A percentile compares a stretch with the other conserved stretches of the same genome.
Conservation (phyloP, 176 grass and related monocot genomes). For the Cocos nucifera region DNA sequence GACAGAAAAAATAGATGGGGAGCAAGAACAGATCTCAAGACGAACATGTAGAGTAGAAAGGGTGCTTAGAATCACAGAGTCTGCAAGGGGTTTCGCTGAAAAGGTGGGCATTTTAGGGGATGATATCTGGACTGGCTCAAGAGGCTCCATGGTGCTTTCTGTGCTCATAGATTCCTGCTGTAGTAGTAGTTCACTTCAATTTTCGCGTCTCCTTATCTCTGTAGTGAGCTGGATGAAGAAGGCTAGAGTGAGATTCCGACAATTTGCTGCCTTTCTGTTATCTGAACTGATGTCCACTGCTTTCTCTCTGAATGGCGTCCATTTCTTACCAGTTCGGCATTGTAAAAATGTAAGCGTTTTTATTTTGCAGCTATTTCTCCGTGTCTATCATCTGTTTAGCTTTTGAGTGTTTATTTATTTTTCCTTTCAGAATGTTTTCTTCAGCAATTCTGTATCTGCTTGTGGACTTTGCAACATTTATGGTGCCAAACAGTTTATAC, state of each 20-base stretch:
- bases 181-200: slow-evolving; percentile 19
- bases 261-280: slow-evolving; percentile 36
- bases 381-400: not conserved
- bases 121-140: slow-evolving; percentile 25
- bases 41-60: no score
- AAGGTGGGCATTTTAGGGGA: slow-evolving; percentile 19
- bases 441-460: slow-evolving; percentile 17
- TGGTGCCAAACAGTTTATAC: slow-evolving; percentile 23
- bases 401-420: slow-evolving; percentile 8
- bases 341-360: slow-evolving; percentile 36
- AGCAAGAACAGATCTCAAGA: not conserved
- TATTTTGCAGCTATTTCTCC: not conserved
- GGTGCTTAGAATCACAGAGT: slow-evolving; percentile 11
- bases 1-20: not conserved
- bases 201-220: slow-evolving; percentile 38
- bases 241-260: slow-evolving; percentile 15
- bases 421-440: slow-evolving; percentile 37
- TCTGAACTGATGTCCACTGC: slow-evolving; percentile 17
- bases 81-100: slow-evolving; percentile 30
- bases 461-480: slow-evolving; percentile 61
- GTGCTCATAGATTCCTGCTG: slow-evolving; percentile 40
- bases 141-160: slow-evolving; percentile 24
- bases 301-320: slow-evolving; percentile 40
- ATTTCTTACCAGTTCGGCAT: slow-evolving; percentile 46
- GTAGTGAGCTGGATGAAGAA: slow-evolving; percentile 43